Percentiles rank a stretch among this genome's conserved stretches.
Conservation (phyloP, 352 stramenopile species). For the Pythium grandisporangium region DNA sequence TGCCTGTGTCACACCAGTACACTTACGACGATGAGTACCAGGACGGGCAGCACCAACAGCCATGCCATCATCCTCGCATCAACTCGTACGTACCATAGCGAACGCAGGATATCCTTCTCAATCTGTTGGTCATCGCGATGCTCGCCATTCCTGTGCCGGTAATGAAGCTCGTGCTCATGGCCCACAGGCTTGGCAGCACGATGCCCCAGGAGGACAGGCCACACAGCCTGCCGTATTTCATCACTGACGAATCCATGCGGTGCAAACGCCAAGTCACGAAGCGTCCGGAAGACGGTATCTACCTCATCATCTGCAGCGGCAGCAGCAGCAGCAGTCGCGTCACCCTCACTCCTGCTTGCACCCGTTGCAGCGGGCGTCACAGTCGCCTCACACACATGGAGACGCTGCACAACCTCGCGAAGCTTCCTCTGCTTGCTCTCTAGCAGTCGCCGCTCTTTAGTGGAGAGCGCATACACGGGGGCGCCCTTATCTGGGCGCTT, state of each 20-base stretch:
- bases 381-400: too few species aligned
- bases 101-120: conserved; percentile 82
- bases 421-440: conserved; percentile 49
- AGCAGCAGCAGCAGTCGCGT: too few species aligned
- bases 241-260: conserved; percentile 43
- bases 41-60: too few species aligned
- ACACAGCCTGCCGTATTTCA: conserved; percentile 48
- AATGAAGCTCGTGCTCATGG: conserved; percentile 4
- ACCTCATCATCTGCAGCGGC: conserved; percentile 8
- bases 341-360: too few species aligned
- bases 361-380: conserved; percentile 12
- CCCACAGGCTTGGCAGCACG: conserved; percentile 2
- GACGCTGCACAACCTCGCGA: conserved; percentile 15
- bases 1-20: conserved; percentile 28
- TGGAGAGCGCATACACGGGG: conserved; percentile 5
- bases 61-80: background rate
- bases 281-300: conserved; percentile 31
- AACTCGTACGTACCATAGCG: conserved; percentile 30
- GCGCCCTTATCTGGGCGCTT: background rate
- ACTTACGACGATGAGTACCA: too few species aligned
- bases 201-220: conserved; percentile 42
- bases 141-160: conserved; percentile 3
- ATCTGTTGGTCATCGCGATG: conserved; percentile 68
- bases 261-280: conserved; percentile 51
- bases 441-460: conserved; percentile 30